These are phyloP conservation scores for Lentinula sp. DNA, from an alignment of 768 basidiomycete genomes.

Conservation along the genomic window DNA sequence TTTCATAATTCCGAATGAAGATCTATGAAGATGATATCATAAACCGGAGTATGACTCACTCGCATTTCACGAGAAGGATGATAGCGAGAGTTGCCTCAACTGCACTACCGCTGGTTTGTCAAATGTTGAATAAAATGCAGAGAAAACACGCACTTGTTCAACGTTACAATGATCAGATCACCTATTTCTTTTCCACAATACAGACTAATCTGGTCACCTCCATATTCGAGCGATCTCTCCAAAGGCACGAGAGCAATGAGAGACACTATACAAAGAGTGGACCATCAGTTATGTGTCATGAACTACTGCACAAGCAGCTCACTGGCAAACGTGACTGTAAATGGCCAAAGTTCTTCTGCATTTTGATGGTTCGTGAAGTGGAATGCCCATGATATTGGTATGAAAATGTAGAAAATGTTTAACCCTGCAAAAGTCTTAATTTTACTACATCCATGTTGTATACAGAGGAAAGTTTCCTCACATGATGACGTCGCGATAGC, in stretches of 20 bases:
- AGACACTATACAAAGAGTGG: conserved; percentile 35
- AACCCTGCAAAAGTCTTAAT: conserved; percentile 33
- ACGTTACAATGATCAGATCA: conserved; percentile 54
- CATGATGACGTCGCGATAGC: conserved; percentile 40
- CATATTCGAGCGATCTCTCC: conserved; percentile 61
- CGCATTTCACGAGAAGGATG: conserved; percentile 59
- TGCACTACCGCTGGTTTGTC: conserved; percentile 29
- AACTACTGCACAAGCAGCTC: background rate
- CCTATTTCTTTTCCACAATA: conserved; percentile 61
- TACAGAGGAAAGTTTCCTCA: background rate
- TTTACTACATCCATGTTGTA: background rate
- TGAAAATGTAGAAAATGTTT: conserved; percentile 50
- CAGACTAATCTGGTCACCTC: conserved; percentile 26
- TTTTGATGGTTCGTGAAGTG: conserved; percentile 30
- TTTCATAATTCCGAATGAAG: background rate
- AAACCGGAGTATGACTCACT: conserved; percentile 37
- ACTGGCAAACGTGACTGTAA: conserved; percentile 37
- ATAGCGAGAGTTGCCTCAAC: conserved; percentile 71
- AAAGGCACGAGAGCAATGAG: conserved; percentile 63
- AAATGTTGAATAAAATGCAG: background rate
- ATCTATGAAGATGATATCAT: conserved; percentile 22
- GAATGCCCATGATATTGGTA: conserved; percentile 59
- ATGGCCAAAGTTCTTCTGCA: conserved; percentile 20
- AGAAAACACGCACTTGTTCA: conserved; percentile 51
- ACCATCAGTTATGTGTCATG: background rate